A percentile compares a stretch with the other conserved stretches of the same genome.
Evolutionary conservation across 192 early-diverging fungal species (phyloP).

Genomic region (Rhizoclosmatium globosum): DNA sequence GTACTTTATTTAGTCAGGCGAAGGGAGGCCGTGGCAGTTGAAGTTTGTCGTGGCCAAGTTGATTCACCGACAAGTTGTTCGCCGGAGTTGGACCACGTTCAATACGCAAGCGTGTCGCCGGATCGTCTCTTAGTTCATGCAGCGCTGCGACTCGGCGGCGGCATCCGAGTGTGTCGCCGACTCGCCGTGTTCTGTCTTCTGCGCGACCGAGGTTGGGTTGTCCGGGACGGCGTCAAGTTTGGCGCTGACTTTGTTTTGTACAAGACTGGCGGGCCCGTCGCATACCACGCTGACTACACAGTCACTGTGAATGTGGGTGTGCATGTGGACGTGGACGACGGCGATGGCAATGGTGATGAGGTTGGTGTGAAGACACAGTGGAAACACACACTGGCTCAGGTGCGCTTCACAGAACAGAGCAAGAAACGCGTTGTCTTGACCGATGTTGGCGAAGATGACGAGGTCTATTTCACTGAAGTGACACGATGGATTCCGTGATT

Average conservation of each 20-base stretch:
- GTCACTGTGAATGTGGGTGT: background rate
- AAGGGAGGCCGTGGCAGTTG: background rate
- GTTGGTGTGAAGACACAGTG: background rate
- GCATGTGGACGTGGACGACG: background rate
- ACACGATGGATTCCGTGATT: background rate
- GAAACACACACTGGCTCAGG: background rate
- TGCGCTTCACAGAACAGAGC: slow-evolving; percentile 18
- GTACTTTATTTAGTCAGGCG: background rate
- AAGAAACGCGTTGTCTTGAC: slow-evolving; percentile 1
- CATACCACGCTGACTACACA: slow-evolving; percentile 25
- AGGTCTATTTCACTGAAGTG: no score
- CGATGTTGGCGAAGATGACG: no score
- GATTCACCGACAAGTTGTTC: background rate
- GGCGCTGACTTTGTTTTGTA: slow-evolving; percentile 18
- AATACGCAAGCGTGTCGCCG: no score
- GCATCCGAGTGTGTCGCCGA: background rate
- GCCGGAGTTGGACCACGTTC: no score
- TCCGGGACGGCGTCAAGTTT: slow-evolving; percentile 10
- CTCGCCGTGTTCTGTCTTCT: background rate
- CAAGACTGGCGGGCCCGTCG: slow-evolving; percentile 12
- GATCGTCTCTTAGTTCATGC: no score
- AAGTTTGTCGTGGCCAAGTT: background rate
- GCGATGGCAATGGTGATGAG: background rate
- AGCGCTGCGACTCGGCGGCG: no score
- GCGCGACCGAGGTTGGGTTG: slow-evolving; percentile 9